Conservation (phyloP, 225 moss, liverwort and hornwort genomes). For the Rhytidiadelphus loreus region DNA sequence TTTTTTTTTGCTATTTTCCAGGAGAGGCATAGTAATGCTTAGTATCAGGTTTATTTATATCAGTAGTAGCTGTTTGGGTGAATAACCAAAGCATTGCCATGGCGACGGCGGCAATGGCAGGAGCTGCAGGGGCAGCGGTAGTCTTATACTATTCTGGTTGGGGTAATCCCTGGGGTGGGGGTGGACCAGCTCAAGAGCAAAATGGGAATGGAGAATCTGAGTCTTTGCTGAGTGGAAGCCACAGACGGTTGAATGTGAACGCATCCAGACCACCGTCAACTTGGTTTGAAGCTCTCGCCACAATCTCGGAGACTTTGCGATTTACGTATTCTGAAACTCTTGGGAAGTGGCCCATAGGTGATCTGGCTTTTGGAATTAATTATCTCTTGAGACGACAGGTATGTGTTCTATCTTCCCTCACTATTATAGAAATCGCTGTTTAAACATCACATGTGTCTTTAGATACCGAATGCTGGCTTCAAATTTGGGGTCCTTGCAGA, state of each 20-base stretch:
- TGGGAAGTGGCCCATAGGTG: constrained; percentile 99
- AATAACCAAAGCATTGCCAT: constrained; percentile 36
- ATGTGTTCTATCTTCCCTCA: neutral
- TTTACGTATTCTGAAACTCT: constrained; percentile 98
- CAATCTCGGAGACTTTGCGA: constrained; percentile 83
- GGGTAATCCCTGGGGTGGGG: constrained; percentile 58
- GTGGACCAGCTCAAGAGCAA: neutral
- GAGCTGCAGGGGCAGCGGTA: constrained; percentile 80
- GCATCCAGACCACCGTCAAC: constrained; percentile 83
- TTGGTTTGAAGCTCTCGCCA: constrained; percentile 97
- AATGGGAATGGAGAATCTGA: constrained; percentile 11
- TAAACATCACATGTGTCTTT: neutral
- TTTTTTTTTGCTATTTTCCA: neutral
- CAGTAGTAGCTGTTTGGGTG: neutral
- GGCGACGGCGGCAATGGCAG: constrained; percentile 87
- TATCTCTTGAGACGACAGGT: constrained; percentile 68
- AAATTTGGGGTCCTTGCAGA: neutral
- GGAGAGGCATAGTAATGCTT: constrained; percentile 3
- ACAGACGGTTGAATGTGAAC: constrained; percentile 30
- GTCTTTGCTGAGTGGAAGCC: constrained; percentile 19
- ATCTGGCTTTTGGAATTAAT: constrained; percentile 94
- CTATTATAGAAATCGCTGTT: neutral
- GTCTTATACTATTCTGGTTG: constrained; percentile 86
- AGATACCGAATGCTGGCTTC: neutral
- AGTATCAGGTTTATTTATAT: neutral